Base-by-base conservation (phyloP, 352 stramenopile genomes). In the Peronospora belbahrii region DNA sequence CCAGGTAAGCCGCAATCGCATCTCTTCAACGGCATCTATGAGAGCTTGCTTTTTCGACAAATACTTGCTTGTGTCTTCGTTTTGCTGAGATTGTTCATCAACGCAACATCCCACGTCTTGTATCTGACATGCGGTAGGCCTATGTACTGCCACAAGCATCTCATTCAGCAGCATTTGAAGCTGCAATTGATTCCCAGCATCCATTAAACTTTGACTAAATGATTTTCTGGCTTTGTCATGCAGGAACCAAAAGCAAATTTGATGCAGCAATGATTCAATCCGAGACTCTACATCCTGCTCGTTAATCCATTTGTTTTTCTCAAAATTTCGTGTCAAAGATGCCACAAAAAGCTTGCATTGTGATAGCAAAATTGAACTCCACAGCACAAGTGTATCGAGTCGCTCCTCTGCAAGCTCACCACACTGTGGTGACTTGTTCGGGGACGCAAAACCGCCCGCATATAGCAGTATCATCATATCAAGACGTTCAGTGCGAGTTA, bases 341-440 rank as follows among this genome's bases (percentile, higher is more conserved):
- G 28, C 13, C 11, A 65, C 23, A 11, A 61, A 30, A n/a, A 74
- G 40, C 27, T 42, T 44, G 38, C 68, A 83, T 39, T 87, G 72
- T 3, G 61, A 58, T 8, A 83, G 44, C 19, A 71, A 59, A 33
- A 71, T 52, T 2, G 65, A 62, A 9, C 44, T 59, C 69, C 69
- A 84, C 4, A 84, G 42, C 7, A 38, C 33, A 2, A 28, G 32
- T 11, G 73, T 70, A 39, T 85, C 76, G 1, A 56, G 38, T 2
- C 48, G 42, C 57, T 85, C 76, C 14, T 80, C 59, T 8, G 24
- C 40, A 19, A 88, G 42, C 22, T 88, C 73, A 2, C 76, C 73
- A 32, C 76, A 69, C 2, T 33, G 32, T 22, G 74, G 66, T 0
- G 66, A 44, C 13, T 42, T 25, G 6, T 47, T 41, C 1, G 33